Base-by-base conservation (phyloP, 139 green algal species). In the Chlorella sp. region DNA sequence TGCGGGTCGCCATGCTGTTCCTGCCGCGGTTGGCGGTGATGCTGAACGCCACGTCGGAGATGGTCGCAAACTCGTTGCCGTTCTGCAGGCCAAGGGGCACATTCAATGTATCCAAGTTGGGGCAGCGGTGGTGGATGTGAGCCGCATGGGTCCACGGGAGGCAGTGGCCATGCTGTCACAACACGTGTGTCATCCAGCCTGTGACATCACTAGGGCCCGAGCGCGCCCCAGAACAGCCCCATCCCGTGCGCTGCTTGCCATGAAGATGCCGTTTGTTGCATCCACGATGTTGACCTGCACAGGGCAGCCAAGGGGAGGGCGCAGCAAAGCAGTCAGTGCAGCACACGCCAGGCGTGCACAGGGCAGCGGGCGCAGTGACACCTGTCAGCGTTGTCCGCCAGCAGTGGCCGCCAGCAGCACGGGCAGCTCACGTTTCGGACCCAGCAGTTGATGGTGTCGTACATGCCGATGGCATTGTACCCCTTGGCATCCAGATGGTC, bases 221-320 rank as follows among this genome's bases (percentile, higher is more conserved):
- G 7, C 7, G 44, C 44, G 11, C 11, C 7, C 44, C 44, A 11
- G 7, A 11, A 7, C 11, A 17, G 11, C 7, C 7, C 7, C 44
- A 11, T 17, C 11, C 44, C 44, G 11, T 11, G 7, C 44, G 11
- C 44, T 55, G 44, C 44, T 55, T 11, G 11, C 44, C 7, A 55
- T 55, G 44, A 55, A 7, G 44, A 55, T 55, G 44, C 44, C 44
- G 44, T 55, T 55, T 7, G 44, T 55, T 55, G 44, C 44, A 55
- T 55, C 44, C 7, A 76, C 56, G 69, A 76, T 56, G 38, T 76
- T 39, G 38, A 76, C 56, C 69, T 76, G 69, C 69, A 36, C 25
- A 11, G 26, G 0, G 32, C 9, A 39, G 12, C 36, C 16, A 25
- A 11, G 38, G 7, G 68, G 32, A n/a, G n/a, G n/a, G n/a, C n/a